Conservation (phyloP, 495 filamentous ascomycete genomes). For the Trichocladium antarcticum region DNA sequence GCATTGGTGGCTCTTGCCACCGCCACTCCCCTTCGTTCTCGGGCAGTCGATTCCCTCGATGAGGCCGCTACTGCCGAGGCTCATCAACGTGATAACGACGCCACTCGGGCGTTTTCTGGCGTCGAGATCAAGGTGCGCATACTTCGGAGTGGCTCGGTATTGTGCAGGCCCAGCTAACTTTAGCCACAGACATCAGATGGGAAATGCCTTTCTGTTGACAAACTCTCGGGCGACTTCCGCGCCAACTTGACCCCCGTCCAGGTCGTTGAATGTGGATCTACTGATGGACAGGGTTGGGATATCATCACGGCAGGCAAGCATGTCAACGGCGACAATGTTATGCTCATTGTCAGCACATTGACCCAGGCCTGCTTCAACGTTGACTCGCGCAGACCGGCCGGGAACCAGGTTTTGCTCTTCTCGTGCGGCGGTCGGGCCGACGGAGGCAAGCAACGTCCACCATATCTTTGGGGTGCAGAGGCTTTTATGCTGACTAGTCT, state of each 20-base stretch:
- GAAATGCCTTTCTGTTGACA: conserved; percentile 43
- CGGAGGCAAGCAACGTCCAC: conserved; percentile 24
- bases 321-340: conserved; percentile 30
- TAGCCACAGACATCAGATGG: conserved; percentile 37
- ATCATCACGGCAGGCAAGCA: conserved; percentile 44
- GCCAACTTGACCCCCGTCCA: conserved; percentile 46
- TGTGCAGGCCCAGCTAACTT: neutral
- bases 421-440: conserved; percentile 47
- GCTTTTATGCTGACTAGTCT: conserved; percentile 5
- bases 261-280: conserved; percentile 38
- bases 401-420: conserved; percentile 42
- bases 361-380: conserved; percentile 49
- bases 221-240: conserved; percentile 46
- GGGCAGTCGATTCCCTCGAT: conserved; percentile 34
- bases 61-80: conserved; percentile 41
- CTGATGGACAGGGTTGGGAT: conserved; percentile 43
- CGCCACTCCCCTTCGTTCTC: conserved; percentile 19
- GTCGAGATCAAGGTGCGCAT: conserved; percentile 37
- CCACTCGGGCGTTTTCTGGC: conserved; percentile 38
- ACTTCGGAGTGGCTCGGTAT: neutral
- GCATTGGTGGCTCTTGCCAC: conserved; percentile 18
- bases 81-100: conserved; percentile 37
- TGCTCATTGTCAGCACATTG: conserved; percentile 44
- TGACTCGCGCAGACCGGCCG: conserved; percentile 36
- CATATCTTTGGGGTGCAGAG: neutral